Conservation (phyloP, 176 grass and related monocot genomes). For the Themeda triandra region DNA sequence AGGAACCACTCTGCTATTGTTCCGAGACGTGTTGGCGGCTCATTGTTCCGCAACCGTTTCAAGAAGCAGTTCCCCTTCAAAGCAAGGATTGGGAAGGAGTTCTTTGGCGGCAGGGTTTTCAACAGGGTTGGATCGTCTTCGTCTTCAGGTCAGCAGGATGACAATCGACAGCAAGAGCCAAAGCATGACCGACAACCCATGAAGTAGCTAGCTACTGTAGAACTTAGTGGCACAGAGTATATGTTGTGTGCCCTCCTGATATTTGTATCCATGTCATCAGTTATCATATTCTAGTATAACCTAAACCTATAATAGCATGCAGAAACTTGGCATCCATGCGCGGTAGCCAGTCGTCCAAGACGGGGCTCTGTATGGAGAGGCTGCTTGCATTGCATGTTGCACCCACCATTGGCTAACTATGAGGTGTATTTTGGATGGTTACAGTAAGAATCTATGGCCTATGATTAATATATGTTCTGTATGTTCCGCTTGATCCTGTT, state of each 20-base stretch:
- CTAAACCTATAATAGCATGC: constrained; percentile 25
- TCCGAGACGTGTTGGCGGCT: constrained; percentile 3
- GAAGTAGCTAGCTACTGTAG: constrained; percentile 40
- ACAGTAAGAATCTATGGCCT: constrained; percentile 15
- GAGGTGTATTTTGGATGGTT: constrained; percentile 21
- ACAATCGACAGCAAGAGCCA: background rate
- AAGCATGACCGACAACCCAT: constrained; percentile 4
- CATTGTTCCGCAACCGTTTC: constrained; percentile 57
- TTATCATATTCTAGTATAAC: background rate
- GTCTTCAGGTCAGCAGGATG: constrained; percentile 40
- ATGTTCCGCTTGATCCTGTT: background rate
- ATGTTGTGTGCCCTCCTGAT: constrained; percentile 11
- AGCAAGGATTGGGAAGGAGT: constrained; percentile 72
- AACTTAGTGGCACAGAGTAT: background rate
- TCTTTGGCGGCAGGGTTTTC: constrained; percentile 66
- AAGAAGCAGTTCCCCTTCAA: constrained; percentile 86
- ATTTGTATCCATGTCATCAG: background rate
- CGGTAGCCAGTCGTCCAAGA: background rate
- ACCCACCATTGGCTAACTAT: constrained; percentile 28
- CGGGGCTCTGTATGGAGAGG: constrained; percentile 24
- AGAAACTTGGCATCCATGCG: constrained; percentile 17
- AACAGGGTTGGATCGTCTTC: constrained; percentile 53
- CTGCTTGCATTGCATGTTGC: constrained; percentile 20
- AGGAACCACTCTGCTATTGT: constrained; percentile 44
- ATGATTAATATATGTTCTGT: constrained; percentile 11